Evolutionary conservation across 441 rosid genomes (phyloP).

Genomic region (Populus hybrid): DNA sequence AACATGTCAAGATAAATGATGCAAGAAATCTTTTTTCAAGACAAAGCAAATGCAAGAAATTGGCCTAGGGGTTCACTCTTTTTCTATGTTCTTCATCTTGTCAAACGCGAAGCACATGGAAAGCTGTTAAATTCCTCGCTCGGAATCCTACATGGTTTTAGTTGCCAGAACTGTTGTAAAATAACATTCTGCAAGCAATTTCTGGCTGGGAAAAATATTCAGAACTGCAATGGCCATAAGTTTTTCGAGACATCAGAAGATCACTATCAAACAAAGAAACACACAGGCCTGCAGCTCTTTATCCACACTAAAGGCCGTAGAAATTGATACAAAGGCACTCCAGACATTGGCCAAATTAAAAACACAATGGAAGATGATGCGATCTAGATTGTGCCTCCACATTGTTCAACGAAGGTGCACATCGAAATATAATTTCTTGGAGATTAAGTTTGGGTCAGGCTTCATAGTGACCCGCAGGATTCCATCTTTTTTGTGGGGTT

Average conservation of each 20-base stretch:
- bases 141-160: not conserved
- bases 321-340: not conserved
- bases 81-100: not conserved
- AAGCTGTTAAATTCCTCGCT: not conserved
- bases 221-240: not conserved
- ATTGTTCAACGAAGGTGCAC: too few species aligned
- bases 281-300: not conserved
- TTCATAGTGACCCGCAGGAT: too few species aligned
- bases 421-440: too few species aligned
- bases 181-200: not conserved
- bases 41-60: not conserved
- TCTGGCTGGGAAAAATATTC: not conserved
- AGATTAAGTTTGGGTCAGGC: too few species aligned
- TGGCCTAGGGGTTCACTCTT: not conserved
- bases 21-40: not conserved
- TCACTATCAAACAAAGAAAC: not conserved
- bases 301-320: not conserved
- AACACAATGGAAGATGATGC: not conserved
- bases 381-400: too few species aligned
- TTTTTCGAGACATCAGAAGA: not conserved
- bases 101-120: not conserved
- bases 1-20: not conserved
- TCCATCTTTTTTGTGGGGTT: too few species aligned
- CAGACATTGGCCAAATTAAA: not conserved
- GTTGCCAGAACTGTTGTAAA: not conserved